These are phyloP conservation scores for Pythium pyrilobum DNA, from an alignment of 352 stramenopile genomes.

Conservation along the genomic window DNA sequence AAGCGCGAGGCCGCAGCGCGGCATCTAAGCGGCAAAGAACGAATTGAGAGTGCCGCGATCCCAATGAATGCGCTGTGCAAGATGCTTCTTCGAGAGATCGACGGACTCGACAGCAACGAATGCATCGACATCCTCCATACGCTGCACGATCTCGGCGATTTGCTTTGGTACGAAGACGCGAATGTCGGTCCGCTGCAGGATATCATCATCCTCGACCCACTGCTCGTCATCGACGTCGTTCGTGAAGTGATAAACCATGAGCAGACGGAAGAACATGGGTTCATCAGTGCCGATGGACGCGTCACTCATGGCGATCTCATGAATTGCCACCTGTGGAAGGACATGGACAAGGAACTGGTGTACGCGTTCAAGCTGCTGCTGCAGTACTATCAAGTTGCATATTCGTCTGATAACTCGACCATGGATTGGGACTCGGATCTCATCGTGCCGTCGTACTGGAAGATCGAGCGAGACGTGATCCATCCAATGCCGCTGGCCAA, in stretches of 20 bases:
- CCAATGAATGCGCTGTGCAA: not conserved
- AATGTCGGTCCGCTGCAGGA: constrained; percentile 3
- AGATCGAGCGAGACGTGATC: not conserved
- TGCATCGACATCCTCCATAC: constrained; percentile 5
- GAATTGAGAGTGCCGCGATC: not conserved
- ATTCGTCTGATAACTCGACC: constrained; percentile 5
- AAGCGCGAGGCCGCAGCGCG: not conserved
- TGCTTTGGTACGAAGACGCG: constrained; percentile 8
- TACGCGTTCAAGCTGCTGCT: constrained; percentile 25
- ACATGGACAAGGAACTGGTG: constrained; percentile 18
- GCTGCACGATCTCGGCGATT: constrained; percentile 14
- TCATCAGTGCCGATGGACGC: not conserved
- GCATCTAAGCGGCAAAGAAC: constrained; percentile 2
- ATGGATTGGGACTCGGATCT: constrained; percentile 19
- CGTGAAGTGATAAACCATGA: constrained; percentile 16
- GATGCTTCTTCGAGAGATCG: not conserved
- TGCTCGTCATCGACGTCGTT: constrained; percentile 25
- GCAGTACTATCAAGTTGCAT: constrained; percentile 17
- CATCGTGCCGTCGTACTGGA: constrained; percentile 9
- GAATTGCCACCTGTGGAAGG: not conserved
- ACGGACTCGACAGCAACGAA: not conserved
- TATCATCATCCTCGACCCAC: constrained; percentile 13
- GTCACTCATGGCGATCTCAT: not conserved
- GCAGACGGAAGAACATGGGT: not conserved
- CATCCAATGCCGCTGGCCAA: not conserved